These are phyloP conservation scores for Phallus indusiatus DNA, from an alignment of 768 basidiomycete species.

Conservation along the genomic window DNA sequence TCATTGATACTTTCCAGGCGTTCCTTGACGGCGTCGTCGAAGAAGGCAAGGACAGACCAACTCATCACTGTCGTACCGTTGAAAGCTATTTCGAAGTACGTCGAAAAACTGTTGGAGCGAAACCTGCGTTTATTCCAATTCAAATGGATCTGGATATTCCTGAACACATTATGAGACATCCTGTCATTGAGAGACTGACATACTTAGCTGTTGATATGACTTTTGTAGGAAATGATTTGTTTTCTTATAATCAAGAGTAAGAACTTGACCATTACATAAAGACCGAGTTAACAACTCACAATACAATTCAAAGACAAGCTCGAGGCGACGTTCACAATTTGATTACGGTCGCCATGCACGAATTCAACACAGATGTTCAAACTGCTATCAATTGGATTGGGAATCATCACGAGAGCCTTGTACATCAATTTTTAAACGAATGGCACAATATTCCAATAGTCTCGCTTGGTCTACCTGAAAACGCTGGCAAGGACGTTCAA, in stretches of 20 bases:
- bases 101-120: constrained; percentile 30
- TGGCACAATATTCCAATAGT: constrained; percentile 29
- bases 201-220: constrained; percentile 25
- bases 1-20: constrained; percentile 27
- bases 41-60: constrained; percentile 32
- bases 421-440: constrained; percentile 27
- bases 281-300: background rate
- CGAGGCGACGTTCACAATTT: constrained; percentile 33
- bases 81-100: constrained; percentile 32
- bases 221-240: constrained; percentile 28
- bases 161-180: constrained; percentile 30
- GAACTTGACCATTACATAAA: background rate
- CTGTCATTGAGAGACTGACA: no score
- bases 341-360: constrained; percentile 41
- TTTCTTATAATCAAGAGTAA: constrained; percentile 22
- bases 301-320: constrained; percentile 17
- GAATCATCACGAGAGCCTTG: constrained; percentile 25
- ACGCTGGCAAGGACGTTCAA: constrained; percentile 30
- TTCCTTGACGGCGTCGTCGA: constrained; percentile 31
- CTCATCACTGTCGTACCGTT: constrained; percentile 25
- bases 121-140: constrained; percentile 29
- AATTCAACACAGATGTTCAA: no score
- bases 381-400: constrained; percentile 1
- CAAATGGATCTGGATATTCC: constrained; percentile 32
- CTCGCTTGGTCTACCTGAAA: constrained; percentile 34